Percentiles rank a stretch among this genome's conserved stretches.
phyloP scores from a whole-genome alignment of 176 grass and related monocot species.

The Dendrocalamus sinicus region DNA sequence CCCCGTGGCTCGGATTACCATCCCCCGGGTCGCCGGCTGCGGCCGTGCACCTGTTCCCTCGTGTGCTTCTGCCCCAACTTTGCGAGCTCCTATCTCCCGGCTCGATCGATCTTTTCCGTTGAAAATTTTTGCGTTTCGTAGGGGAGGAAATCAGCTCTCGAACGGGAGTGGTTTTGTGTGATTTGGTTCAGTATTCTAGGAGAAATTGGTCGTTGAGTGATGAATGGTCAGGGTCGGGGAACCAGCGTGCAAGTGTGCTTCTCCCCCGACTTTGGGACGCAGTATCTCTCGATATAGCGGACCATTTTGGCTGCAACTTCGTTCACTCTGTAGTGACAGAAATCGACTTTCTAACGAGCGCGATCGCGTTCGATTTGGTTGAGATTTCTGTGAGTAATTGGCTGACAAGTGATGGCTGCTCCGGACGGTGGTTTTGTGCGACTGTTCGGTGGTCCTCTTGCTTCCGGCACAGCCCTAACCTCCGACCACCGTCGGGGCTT shows the following conservation, averaged over 20 bases:
- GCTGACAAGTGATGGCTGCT: neutral
- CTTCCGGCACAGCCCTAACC: neutral
- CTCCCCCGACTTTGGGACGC: constrained; percentile 32
- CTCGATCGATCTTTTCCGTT: neutral
- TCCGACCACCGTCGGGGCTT: neutral
- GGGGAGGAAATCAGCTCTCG: constrained; percentile 17
- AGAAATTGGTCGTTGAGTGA: constrained; percentile 17
- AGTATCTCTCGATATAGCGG: neutral
- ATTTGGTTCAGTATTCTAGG: constrained; percentile 1
- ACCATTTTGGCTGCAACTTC: neutral
- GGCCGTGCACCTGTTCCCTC: neutral
- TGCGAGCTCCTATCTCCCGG: constrained; percentile 8
- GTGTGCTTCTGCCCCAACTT: constrained; percentile 66
- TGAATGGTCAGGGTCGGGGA: neutral
- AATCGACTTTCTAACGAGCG: constrained; percentile 39
- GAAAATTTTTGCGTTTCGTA: neutral
- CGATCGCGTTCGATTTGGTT: constrained; percentile 32
- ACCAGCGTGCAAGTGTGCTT: constrained; percentile 57
- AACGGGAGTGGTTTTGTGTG: neutral
- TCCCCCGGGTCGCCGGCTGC: neutral
- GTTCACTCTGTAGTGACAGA: fast-evolving
- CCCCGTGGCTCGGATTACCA: constrained; percentile 16
- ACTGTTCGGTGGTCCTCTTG: constrained; percentile 6
- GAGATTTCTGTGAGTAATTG: neutral
- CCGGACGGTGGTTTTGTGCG: constrained; percentile 31